phyloP scores from a whole-genome alignment of 495 filamentous ascomycete species.

The Penicillium chermesinum region DNA sequence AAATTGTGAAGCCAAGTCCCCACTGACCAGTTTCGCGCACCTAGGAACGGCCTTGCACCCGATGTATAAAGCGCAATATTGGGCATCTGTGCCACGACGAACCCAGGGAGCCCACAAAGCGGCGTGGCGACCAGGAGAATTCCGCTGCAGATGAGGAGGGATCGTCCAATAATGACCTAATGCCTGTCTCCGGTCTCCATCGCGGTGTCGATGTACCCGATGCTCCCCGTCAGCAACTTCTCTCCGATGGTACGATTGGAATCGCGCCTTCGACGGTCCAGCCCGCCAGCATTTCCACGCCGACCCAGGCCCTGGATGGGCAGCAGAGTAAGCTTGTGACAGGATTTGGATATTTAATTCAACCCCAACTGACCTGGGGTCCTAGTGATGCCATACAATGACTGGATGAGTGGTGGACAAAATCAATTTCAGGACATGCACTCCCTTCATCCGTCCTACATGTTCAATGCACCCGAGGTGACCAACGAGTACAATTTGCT shows the following conservation, averaged over 20 bases:
- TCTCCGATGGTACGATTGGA: slow-evolving; percentile 32
- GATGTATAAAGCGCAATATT: slow-evolving; percentile 98
- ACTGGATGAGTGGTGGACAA: slow-evolving; percentile 62
- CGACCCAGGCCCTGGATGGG: slow-evolving; percentile 45
- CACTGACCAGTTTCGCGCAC: slow-evolving; percentile 26
- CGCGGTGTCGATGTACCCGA: slow-evolving; percentile 37
- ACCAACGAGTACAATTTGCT: slow-evolving; percentile 93
- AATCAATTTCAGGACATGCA: slow-evolving; percentile 93
- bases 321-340: slow-evolving; percentile 65
- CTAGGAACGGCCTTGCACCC: slow-evolving; percentile 90
- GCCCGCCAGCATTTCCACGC: slow-evolving; percentile 28
- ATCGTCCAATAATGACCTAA: slow-evolving; percentile 44
- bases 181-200: slow-evolving; percentile 35
- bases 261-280: slow-evolving; percentile 32
- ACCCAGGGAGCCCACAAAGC: slow-evolving; percentile 75
- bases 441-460: slow-evolving; percentile 86
- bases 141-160: slow-evolving; percentile 55
- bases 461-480: slow-evolving; percentile 92
- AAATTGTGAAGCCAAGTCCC: slow-evolving; percentile 10
- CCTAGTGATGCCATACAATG: slow-evolving; percentile 59
- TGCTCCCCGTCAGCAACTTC: slow-evolving; percentile 39
- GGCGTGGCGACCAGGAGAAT: slow-evolving; percentile 63
- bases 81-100: slow-evolving; percentile 98
- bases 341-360: not conserved
- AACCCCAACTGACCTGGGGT: slow-evolving; percentile 23